phyloP scores from a whole-genome alignment of 768 basidiomycete genomes.

The Fibroporia radiculosa region DNA sequence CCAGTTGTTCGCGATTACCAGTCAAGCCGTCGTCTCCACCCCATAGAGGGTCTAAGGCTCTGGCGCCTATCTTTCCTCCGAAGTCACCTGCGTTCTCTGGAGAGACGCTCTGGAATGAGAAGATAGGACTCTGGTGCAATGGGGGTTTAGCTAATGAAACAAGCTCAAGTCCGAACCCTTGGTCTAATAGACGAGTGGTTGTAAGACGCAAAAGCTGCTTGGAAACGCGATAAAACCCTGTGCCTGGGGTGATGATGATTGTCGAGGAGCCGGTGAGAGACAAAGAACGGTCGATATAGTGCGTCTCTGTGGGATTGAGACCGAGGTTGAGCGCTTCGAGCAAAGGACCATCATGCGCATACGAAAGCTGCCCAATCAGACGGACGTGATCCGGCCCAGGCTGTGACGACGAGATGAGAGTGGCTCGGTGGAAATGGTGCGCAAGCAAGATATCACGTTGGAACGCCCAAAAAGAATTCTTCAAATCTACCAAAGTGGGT shows the following conservation, averaged over 20 bases:
- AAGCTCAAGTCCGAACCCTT: slow-evolving; percentile 86
- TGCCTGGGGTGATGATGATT: slow-evolving; percentile 86
- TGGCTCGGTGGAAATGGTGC: slow-evolving; percentile 78
- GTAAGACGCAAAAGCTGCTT: slow-evolving; percentile 87
- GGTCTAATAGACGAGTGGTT: slow-evolving; percentile 88
- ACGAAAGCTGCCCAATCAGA: slow-evolving; percentile 71
- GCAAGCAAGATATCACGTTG: slow-evolving; percentile 87
- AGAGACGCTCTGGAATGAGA: slow-evolving; percentile 73
- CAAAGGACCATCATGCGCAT: slow-evolving; percentile 92
- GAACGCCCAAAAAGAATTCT: slow-evolving; percentile 85
- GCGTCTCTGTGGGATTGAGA: slow-evolving; percentile 87
- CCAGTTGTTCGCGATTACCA: slow-evolving; percentile 31
- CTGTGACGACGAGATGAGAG: slow-evolving; percentile 24
- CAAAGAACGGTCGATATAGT: slow-evolving; percentile 92
- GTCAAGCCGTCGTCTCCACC: slow-evolving; percentile 48
- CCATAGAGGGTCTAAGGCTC: slow-evolving; percentile 68
- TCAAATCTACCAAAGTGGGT: slow-evolving; percentile 76
- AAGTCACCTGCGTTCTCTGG: slow-evolving; percentile 39
- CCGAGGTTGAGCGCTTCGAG: slow-evolving; percentile 92
- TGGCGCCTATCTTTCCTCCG: slow-evolving; percentile 36
- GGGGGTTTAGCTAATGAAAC: slow-evolving; percentile 88
- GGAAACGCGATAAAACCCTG: slow-evolving; percentile 88
- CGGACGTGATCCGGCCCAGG: slow-evolving; percentile 40
- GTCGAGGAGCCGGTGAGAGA: slow-evolving; percentile 81
- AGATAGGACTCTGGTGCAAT: slow-evolving; percentile 87